phyloP scores from a whole-genome alignment of 1,139 yeast genomes.

The Yamadazyma kanchanaburiensis region DNA sequence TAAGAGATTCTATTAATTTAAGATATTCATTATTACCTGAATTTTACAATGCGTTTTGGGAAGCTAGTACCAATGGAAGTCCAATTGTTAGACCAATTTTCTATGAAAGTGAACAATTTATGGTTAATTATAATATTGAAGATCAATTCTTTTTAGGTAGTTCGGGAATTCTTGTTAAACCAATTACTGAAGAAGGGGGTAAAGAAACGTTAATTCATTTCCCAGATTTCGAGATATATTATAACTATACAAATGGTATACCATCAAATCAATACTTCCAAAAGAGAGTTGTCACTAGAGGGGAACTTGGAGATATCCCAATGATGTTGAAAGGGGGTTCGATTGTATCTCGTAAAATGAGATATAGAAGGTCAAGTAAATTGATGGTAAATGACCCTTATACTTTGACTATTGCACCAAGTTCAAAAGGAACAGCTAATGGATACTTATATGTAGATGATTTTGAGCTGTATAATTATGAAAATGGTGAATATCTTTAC shows the following conservation, averaged over 20 bases:
- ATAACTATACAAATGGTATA: slow-evolving; percentile 48
- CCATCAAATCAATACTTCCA: slow-evolving; percentile 7
- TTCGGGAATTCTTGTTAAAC: slow-evolving; percentile 75
- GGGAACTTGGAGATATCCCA: slow-evolving; percentile 66
- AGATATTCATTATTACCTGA: slow-evolving; percentile 78
- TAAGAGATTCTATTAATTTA: slow-evolving; percentile 66
- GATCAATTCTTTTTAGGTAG: slow-evolving; percentile 81
- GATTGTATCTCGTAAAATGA: slow-evolving; percentile 61
- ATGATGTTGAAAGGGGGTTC: slow-evolving; percentile 76
- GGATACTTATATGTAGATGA: slow-evolving; percentile 73
- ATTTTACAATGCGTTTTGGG: slow-evolving; percentile 76
- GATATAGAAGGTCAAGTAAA: slow-evolving; percentile 76
- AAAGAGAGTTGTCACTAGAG: slow-evolving; percentile 22
- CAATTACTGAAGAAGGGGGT: slow-evolving; percentile 63
- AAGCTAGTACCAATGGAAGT: slow-evolving; percentile 55
- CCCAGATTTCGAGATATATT: slow-evolving; percentile 65
- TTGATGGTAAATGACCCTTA: slow-evolving; percentile 83
- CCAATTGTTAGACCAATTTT: slow-evolving; percentile 79
- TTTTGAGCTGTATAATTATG: slow-evolving; percentile 68
- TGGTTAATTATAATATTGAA: slow-evolving; percentile 53
- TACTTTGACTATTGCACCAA: slow-evolving; percentile 66
- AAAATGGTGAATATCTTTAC: slow-evolving; percentile 44
- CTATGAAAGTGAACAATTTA: slow-evolving; percentile 48
- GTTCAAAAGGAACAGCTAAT: slow-evolving; percentile 45
- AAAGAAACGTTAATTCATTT: slow-evolving; percentile 46